Base-by-base conservation (phyloP, 306 rosid species). In the Senna tora region DNA sequence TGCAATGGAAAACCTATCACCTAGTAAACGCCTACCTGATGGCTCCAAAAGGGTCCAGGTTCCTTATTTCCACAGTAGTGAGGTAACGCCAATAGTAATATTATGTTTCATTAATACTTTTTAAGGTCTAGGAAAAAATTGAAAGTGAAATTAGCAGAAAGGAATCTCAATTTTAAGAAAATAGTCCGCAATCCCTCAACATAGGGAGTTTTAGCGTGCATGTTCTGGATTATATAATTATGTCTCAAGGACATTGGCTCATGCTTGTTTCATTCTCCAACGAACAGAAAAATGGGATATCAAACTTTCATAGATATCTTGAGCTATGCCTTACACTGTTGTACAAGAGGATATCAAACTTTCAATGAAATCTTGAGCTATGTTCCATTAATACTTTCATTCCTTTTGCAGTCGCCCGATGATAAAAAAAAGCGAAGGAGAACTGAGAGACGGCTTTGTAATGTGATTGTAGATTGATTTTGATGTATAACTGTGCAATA, bases 21-120 rank as follows among this genome's bases (percentile, higher is more conserved):
- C 93, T 36, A 83, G 85, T 75, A 94, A 89, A 81, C 97, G 94
- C 41, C 81, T 91, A 57, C 95, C 92, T 57, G 96, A 88, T 86
- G 96, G 99, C 74, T 94, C 97, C 49, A 94, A 94, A 79, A 88
- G 99, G 81, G 73, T 94, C 13, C 86, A 79, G 71, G 91, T 87
- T 81, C 95, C 97, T 10, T 84, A 81, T 77, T 88, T 77, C 70
- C 75, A 82, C 55, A 71, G 74, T 36, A 63, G 84, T 25, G 95
- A 80, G 96, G 99, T 89, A 81, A 74, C 5, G 16, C 70, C 74
- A 7, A 25, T 53, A 62, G 45, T 52, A 22, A 45, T 55, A 46
- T 43, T 22, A 19, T 19, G 46, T 49, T 66, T 54, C 53, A 49
- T 19, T 54, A 6, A 22, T 67, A 38, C 32, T 16, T n/a, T 2